phyloP scores from a whole-genome alignment of 2,329 filamentous ascomycete species.

The Phyllosticta capitalensis region DNA sequence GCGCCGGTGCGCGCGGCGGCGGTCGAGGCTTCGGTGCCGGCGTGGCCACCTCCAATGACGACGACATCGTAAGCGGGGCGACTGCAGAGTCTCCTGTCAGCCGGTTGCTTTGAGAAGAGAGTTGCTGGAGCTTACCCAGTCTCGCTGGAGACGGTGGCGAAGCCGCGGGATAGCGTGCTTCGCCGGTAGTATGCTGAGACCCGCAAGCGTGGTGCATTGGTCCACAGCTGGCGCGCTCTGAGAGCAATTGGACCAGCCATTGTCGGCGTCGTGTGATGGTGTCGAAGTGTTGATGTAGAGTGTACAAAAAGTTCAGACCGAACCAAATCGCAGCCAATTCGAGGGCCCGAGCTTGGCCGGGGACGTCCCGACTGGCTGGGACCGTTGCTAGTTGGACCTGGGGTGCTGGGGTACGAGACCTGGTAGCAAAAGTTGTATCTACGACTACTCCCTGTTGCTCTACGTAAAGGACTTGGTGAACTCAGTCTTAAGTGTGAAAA shows the following conservation, averaged over 20 bases:
- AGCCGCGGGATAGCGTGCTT: conserved; percentile 21
- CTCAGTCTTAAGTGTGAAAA: no score
- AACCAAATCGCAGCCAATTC: not conserved
- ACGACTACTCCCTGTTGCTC: no score
- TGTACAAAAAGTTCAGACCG: not conserved
- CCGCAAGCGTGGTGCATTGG: conserved; percentile 38
- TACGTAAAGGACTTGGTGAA: no score
- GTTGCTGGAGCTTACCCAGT: conserved; percentile 17
- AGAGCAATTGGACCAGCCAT: conserved; percentile 6
- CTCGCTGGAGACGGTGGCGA: conserved; percentile 37
- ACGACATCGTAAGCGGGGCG: conserved; percentile 69
- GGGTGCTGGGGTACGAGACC: no score
- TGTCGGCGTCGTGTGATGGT: not conserved
- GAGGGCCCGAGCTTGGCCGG: not conserved
- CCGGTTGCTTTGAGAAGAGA: not conserved
- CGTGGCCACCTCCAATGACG: conserved; percentile 92
- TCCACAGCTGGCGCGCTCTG: conserved; percentile 35
- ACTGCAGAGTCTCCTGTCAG: not conserved
- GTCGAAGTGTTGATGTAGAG: not conserved
- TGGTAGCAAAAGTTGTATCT: no score
- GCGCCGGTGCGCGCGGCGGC: conserved; percentile 84
- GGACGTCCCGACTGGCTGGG: not conserved
- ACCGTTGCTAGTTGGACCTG: no score
- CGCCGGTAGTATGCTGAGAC: conserved; percentile 21
- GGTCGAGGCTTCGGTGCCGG: conserved; percentile 85